phyloP scores from a whole-genome alignment of 2,329 filamentous ascomycete genomes.

The Fusarium cyanostomum region DNA sequence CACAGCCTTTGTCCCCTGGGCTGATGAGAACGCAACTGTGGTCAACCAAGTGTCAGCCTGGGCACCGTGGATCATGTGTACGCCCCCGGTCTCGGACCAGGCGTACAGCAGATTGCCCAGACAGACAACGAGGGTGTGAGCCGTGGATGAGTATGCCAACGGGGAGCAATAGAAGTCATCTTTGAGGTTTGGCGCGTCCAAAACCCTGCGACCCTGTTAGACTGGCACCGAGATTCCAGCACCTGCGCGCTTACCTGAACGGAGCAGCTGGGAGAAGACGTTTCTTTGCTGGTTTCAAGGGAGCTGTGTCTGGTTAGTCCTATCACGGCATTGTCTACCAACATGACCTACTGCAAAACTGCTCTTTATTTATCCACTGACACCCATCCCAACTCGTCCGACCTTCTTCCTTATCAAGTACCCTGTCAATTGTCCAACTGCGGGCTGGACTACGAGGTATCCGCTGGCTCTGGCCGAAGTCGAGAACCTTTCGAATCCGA shows the following conservation, averaged over 20 bases:
- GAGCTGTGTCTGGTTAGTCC: conserved; percentile 26
- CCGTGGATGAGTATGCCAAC: conserved; percentile 81
- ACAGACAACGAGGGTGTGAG: conserved; percentile 83
- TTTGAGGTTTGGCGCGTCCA: conserved; percentile 88
- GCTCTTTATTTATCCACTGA: conserved; percentile 36
- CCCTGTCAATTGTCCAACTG: background rate
- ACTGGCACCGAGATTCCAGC: background rate
- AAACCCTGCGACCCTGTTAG: conserved; percentile 65
- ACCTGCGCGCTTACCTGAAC: conserved; percentile 71
- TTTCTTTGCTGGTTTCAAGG: conserved; percentile 21
- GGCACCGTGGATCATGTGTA: conserved; percentile 57
- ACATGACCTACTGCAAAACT: conserved; percentile 12
- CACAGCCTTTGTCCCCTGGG: conserved; percentile 77
- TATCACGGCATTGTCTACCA: background rate
- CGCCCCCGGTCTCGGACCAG: conserved; percentile 83
- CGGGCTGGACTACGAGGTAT: conserved; percentile 7
- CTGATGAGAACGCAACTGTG: conserved; percentile 89
- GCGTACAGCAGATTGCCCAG: conserved; percentile 82
- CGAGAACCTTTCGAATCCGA: conserved; percentile 71
- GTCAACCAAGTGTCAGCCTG: conserved; percentile 68
- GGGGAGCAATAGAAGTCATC: conserved; percentile 97
- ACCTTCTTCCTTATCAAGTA: conserved; percentile 2
- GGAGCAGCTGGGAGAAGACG: conserved; percentile 73
- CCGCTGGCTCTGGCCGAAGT: conserved; percentile 51
- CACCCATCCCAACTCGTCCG: conserved; percentile 42